Evolutionary conservation across 805 yeast species (phyloP).

Genomic region (Monosporozyma servazzii): DNA sequence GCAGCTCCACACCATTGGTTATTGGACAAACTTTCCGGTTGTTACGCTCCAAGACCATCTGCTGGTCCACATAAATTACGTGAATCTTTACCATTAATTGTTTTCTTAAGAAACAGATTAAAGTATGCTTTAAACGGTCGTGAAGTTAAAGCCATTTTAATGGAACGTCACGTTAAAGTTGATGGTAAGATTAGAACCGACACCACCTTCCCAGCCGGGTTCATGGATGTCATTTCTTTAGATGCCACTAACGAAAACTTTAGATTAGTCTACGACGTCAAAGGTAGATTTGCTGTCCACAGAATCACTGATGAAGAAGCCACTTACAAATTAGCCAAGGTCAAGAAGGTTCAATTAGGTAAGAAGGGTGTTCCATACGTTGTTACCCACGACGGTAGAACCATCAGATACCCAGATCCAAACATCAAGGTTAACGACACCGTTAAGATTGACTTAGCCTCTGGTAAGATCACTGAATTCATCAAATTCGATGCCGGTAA

Average conservation of each 20-base stretch:
- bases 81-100: slow-evolving; percentile 94
- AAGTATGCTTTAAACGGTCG: slow-evolving; percentile 98
- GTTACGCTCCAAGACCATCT: slow-evolving; percentile 99
- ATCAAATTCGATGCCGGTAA: slow-evolving; percentile 90
- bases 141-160: slow-evolving; percentile 95
- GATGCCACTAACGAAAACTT: slow-evolving; percentile 99
- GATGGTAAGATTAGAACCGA: slow-evolving; percentile 99
- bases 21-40: slow-evolving; percentile 99
- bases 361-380: slow-evolving; percentile 97
- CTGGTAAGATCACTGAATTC: slow-evolving; percentile 87
- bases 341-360: slow-evolving; percentile 96
- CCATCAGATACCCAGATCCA: slow-evolving; percentile 99
- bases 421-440: slow-evolving; percentile 93
- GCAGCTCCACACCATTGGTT: slow-evolving; percentile 99
- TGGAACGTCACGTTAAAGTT: slow-evolving; percentile 97
- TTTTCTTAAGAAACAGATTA: slow-evolving; percentile 96
- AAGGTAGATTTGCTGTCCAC: slow-evolving; percentile 99
- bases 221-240: slow-evolving; percentile 96
- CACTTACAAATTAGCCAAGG: slow-evolving; percentile 95
- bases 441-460: slow-evolving; percentile 90
- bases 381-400: slow-evolving; percentile 99
- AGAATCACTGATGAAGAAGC: slow-evolving; percentile 99
- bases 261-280: slow-evolving; percentile 96
- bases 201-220: slow-evolving; percentile 97
- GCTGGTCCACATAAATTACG: slow-evolving; percentile 99